Evolutionary conservation across 2,329 filamentous ascomycete species (phyloP).

Genomic region (Ophiostoma angusticollis): DNA sequence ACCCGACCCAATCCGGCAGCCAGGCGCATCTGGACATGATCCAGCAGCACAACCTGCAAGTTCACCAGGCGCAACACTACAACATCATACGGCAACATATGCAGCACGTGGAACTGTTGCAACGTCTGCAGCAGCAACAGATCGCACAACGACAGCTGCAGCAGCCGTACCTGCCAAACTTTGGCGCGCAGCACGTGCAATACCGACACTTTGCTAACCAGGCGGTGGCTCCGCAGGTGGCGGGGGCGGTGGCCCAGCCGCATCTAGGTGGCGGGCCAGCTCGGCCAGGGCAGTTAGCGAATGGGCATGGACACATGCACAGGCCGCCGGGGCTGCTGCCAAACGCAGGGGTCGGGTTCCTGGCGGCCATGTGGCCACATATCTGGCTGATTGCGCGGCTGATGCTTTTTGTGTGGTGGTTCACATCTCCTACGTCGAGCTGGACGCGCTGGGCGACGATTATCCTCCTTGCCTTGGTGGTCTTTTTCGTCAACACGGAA

Average conservation of each 20-base stretch:
- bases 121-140: slow-evolving; percentile 13
- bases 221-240: too few relatives aligned
- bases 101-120: slow-evolving; percentile 5
- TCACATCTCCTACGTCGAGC: slow-evolving; percentile 43
- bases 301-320: slow-evolving; percentile 16
- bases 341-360: slow-evolving; percentile 24
- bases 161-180: background rate
- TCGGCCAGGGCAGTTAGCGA: slow-evolving; percentile 16
- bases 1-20: background rate
- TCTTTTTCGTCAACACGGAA: slow-evolving; percentile 49
- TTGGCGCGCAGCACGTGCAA: too few relatives aligned
- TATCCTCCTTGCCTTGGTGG: slow-evolving; percentile 36
- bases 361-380: slow-evolving; percentile 42
- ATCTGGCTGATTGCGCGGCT: slow-evolving; percentile 49
- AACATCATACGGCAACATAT: slow-evolving; percentile 1
- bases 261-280: background rate
- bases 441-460: slow-evolving; percentile 48
- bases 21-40: background rate
- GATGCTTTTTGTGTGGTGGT: slow-evolving; percentile 50
- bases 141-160: slow-evolving; percentile 12
- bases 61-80: slow-evolving; percentile 6
- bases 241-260: background rate
- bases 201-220: too few relatives aligned
- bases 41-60: background rate
- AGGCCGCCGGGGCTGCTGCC: slow-evolving; percentile 18